phyloP scores from a whole-genome alignment of 257 asterid species.

The Lithospermum erythrorhizon region DNA sequence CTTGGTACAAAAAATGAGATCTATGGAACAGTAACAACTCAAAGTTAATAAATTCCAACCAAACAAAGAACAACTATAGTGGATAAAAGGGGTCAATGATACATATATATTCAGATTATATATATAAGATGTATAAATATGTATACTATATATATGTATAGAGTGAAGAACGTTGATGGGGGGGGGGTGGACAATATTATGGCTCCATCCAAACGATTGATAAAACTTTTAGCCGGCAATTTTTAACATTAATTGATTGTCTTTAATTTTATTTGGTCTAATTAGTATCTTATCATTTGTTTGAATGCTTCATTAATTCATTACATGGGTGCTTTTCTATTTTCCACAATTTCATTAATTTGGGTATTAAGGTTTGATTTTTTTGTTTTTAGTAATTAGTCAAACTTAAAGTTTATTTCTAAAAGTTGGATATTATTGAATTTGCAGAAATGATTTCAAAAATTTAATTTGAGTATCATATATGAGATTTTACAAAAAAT shows the following conservation, averaged over 20 bases:
- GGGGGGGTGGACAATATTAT: background rate
- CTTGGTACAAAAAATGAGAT: background rate
- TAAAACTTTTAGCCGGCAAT: constrained; percentile 15
- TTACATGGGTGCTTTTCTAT: background rate
- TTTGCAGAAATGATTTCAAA: no score
- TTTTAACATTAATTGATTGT: background rate
- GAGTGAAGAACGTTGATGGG: background rate
- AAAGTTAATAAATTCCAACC: background rate
- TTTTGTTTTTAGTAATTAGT: no score
- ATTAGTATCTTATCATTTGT: no score
- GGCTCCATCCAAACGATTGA: background rate
- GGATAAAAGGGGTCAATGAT: background rate
- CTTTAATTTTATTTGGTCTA: background rate
- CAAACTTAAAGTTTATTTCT: no score
- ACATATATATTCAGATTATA: background rate
- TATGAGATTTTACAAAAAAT: no score
- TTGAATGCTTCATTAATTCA: background rate
- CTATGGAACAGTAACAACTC: background rate
- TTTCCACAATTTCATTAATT: no score
- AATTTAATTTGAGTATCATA: no score
- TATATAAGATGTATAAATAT: background rate
- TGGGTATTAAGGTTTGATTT: no score
- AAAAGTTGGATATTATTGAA: no score
- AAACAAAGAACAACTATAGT: background rate
- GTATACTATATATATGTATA: background rate